A percentile compares a stretch with the other conserved stretches of the same genome.
Conservation (phyloP, 2,329 filamentous ascomycete genomes). For the Alternaria panax region DNA sequence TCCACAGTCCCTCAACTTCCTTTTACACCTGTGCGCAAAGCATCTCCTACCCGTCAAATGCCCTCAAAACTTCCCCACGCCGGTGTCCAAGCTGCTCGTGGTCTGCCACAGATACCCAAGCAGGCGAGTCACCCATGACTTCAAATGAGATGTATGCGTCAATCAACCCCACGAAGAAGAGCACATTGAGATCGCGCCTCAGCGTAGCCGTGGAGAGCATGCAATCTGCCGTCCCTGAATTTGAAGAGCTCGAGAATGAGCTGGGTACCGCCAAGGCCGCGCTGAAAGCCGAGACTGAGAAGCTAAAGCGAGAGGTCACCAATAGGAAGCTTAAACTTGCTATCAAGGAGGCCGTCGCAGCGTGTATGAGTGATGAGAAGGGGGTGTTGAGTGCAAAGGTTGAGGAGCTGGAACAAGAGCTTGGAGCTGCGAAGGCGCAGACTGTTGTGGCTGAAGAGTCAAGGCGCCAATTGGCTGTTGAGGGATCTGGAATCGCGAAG, state of each 20-base stretch:
- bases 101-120: neutral
- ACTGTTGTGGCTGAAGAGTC: neutral
- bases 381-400: neutral
- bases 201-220: neutral
- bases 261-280: too few relatives aligned
- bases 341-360: too few relatives aligned
- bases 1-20: too few relatives aligned
- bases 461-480: neutral
- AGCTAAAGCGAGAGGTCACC: neutral
- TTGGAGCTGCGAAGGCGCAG: neutral
- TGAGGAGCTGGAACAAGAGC: neutral
- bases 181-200: neutral
- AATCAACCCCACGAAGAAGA: neutral
- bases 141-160: neutral
- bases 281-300: neutral
- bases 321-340: too few relatives aligned
- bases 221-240: accelerated
- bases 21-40: neutral
- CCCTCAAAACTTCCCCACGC: too few relatives aligned
- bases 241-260: neutral
- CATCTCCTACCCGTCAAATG: neutral
- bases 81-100: neutral
- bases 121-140: neutral
- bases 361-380: too few relatives aligned
- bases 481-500: accelerated